Conservation (phyloP, 2,329 filamentous ascomycete species). For the Trichoderma sp. region DNA sequence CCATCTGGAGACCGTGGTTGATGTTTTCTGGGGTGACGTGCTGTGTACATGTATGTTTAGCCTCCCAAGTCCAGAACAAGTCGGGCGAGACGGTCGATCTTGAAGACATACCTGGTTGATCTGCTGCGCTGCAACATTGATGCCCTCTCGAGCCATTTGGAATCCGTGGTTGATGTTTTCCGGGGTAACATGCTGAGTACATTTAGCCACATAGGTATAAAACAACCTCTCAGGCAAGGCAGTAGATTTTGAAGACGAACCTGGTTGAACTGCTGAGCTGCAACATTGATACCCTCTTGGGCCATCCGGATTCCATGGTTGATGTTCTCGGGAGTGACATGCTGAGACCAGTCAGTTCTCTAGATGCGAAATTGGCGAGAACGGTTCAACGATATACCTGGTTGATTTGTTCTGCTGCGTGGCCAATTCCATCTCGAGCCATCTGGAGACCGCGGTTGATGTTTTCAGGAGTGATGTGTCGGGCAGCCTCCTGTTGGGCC, state of each 20-base stretch:
- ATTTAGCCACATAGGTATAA: not conserved
- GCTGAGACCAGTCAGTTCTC: not conserved
- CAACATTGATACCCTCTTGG: not conserved
- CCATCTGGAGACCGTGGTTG: not conserved
- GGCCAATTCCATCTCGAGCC: not conserved
- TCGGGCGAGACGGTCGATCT: not conserved
- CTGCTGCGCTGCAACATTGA: not conserved
- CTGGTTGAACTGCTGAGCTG: not conserved
- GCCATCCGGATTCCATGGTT: not conserved
- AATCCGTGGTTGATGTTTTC: not conserved
- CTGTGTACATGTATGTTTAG: not conserved
- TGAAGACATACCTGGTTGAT: not conserved
- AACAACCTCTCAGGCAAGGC: not conserved
- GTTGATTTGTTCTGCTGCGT: not conserved
- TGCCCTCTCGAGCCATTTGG: not conserved
- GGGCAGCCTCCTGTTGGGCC: not conserved
- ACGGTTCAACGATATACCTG: not conserved
- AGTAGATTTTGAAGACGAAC: not conserved
- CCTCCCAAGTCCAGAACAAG: not conserved
- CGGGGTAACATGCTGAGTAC: not conserved
- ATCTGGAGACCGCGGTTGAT: not conserved
- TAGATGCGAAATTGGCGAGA: not conserved
- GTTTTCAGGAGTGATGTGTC: conserved; percentile 7
- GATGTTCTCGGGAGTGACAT: not conserved
- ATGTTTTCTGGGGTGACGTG: not conserved